A percentile compares a stretch with the other conserved stretches of the same genome.
Conservation (phyloP, 2,329 filamentous ascomycete genomes). For the Pseudonectria buxi region DNA sequence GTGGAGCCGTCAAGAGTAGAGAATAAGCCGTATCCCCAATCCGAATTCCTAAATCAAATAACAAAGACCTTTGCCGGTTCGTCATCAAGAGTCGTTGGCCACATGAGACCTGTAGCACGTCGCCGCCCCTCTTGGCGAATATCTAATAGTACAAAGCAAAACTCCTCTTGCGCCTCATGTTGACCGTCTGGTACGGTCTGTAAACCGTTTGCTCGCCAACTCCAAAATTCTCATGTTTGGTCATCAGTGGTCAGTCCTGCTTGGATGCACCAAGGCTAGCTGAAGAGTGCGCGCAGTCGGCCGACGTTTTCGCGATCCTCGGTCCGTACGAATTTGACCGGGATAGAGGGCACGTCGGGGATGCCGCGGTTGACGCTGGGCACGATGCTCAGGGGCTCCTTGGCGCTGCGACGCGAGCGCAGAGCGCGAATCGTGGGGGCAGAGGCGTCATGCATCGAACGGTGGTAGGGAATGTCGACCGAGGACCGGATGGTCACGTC, state of each 20-base stretch:
- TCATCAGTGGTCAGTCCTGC: no score
- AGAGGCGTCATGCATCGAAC: neutral
- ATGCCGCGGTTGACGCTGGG: conserved; percentile 42
- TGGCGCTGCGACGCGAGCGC: conserved; percentile 17
- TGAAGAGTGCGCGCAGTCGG: conserved; percentile 24
- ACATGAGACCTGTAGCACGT: conserved; percentile 7
- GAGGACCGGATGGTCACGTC: conserved; percentile 11
- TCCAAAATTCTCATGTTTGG: no score
- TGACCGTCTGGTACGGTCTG: no score
- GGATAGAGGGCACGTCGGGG: conserved; percentile 37
- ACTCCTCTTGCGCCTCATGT: no score
- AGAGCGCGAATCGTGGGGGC: conserved; percentile 17
- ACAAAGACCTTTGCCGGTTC: no score
- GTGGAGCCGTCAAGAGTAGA: no score
- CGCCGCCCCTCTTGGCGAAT: conserved; percentile 11
- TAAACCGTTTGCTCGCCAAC: no score
- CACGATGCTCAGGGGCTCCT: conserved; percentile 32
- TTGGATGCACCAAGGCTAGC: no score
- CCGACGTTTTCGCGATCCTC: conserved; percentile 29
- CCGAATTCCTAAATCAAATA: no score
- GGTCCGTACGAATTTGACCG: conserved; percentile 34
- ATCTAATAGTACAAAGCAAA: neutral
- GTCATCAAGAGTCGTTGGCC: conserved; percentile 12
- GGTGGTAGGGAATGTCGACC: conserved; percentile 7
- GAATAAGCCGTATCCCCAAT: no score